Percentiles rank a stretch among this genome's conserved stretches.
Evolutionary conservation across 768 basidiomycete genomes (phyloP).

Genomic region (Kwoniella heveanensis): DNA sequence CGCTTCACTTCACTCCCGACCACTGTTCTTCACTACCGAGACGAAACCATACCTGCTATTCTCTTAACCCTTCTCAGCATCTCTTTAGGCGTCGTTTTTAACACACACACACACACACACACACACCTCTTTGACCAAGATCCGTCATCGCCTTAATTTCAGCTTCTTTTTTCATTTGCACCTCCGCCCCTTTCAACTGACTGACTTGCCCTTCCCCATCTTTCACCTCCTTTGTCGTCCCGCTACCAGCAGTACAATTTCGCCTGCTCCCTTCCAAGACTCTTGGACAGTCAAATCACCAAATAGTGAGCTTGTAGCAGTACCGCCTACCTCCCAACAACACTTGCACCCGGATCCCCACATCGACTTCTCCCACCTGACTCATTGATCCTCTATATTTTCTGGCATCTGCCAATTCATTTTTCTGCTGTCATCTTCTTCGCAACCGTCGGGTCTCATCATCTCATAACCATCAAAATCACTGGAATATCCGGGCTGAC

Average conservation of each 20-base stretch:
- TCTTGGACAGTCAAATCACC: neutral
- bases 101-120: constrained; percentile 1
- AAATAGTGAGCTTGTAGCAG: neutral
- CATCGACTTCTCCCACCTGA: too few relatives aligned
- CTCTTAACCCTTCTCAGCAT: neutral
- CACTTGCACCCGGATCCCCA: too few relatives aligned
- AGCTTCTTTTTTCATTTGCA: neutral
- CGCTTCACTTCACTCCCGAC: neutral
- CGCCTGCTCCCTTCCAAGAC: too few relatives aligned
- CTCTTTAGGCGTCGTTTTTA: too few relatives aligned
- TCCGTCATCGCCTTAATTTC: neutral
- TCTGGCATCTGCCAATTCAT: too few relatives aligned
- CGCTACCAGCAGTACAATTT: neutral
- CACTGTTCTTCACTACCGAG: neutral
- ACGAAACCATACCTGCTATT: neutral
- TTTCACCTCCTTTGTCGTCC: constrained; percentile 3
- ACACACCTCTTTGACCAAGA: neutral
- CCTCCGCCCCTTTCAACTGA: neutral
- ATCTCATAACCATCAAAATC: too few relatives aligned
- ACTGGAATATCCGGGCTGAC: too few relatives aligned
- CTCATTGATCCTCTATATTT: too few relatives aligned
- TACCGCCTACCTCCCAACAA: too few relatives aligned
- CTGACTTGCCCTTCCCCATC: neutral
- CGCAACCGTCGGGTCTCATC: too few relatives aligned
- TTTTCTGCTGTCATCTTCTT: too few relatives aligned